Percentiles rank a stretch among this genome's conserved stretches.
Conservation (phyloP, 2,329 filamentous ascomycete genomes). For the Cladophialophora immunda region DNA sequence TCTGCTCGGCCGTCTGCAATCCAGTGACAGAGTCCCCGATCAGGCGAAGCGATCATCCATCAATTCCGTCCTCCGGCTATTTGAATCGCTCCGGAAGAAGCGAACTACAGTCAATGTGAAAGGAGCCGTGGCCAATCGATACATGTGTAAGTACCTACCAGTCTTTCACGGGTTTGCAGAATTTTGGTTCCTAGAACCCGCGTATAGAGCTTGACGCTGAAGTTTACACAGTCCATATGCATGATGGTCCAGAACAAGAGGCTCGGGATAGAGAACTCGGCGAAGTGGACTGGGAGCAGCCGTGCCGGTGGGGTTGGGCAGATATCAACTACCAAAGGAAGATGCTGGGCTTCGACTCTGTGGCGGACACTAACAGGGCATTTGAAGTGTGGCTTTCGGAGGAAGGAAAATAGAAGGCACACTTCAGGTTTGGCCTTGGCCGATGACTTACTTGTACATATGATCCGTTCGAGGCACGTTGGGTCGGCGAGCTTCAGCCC, state of each 20-base stretch:
- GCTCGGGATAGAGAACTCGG: conserved; percentile 18
- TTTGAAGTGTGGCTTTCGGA: conserved; percentile 20
- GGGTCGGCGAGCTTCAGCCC: background rate
- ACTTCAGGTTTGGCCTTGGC: background rate
- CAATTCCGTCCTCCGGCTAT: conserved; percentile 18
- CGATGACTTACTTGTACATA: background rate
- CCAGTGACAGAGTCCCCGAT: background rate
- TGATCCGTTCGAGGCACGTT: background rate
- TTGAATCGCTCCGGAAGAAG: conserved; percentile 23
- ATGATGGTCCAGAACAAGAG: conserved; percentile 22
- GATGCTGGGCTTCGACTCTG: conserved; percentile 24
- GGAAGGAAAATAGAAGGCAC: background rate
- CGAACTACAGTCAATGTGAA: conserved; percentile 23
- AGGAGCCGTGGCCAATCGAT: conserved; percentile 18
- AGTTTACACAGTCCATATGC: conserved; percentile 13
- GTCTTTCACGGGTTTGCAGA: background rate
- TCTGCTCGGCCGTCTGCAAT: conserved; percentile 18
- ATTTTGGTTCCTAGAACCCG: background rate
- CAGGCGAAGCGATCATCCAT: conserved; percentile 6
- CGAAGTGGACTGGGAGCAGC: conserved; percentile 23
- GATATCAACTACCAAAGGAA: conserved; percentile 24
- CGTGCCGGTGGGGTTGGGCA: conserved; percentile 22
- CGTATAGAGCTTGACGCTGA: background rate
- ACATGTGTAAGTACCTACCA: conserved; percentile 14
- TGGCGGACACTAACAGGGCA: conserved; percentile 19